Evolutionary conservation across 2,329 filamentous ascomycete species (phyloP).

Genomic region (Pseudogymnoascus sp.): DNA sequence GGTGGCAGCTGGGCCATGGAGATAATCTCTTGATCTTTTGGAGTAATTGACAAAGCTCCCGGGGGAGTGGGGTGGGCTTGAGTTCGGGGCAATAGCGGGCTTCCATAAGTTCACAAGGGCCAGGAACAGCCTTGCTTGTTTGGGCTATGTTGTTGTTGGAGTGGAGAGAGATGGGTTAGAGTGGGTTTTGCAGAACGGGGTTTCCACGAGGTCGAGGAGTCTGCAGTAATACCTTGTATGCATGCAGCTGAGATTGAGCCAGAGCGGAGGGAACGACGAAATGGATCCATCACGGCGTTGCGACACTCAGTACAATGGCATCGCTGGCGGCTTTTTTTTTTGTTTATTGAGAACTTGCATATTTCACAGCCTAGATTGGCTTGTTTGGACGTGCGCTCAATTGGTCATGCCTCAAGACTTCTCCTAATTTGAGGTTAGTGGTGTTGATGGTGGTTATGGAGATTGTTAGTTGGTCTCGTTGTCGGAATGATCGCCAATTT

Average conservation of each 20-base stretch:
- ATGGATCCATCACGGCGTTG: background rate
- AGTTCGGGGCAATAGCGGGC: background rate
- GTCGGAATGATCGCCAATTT: constrained; percentile 9
- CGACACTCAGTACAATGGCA: background rate
- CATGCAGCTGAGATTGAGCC: background rate
- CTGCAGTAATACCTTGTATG: background rate
- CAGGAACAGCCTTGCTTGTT: constrained; percentile 6
- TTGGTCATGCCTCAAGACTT: background rate
- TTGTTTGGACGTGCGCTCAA: background rate
- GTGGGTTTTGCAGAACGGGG: background rate
- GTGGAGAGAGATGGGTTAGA: background rate
- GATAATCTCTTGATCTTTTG: background rate
- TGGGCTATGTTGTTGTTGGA: background rate
- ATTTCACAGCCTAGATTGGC: background rate
- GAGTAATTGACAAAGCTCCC: constrained; percentile 2
- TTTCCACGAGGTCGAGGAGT: background rate
- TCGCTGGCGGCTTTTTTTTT: background rate
- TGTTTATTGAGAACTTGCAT: constrained; percentile 9
- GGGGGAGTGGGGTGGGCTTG: background rate
- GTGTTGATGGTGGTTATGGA: background rate
- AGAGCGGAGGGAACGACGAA: background rate
- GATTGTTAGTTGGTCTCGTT: background rate
- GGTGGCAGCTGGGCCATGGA: background rate
- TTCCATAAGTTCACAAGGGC: background rate
- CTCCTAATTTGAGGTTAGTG: background rate